These are phyloP conservation scores for Tilletiaria anomala DNA, from an alignment of 1,284 basidiomycete genomes.

Conservation along the genomic window DNA sequence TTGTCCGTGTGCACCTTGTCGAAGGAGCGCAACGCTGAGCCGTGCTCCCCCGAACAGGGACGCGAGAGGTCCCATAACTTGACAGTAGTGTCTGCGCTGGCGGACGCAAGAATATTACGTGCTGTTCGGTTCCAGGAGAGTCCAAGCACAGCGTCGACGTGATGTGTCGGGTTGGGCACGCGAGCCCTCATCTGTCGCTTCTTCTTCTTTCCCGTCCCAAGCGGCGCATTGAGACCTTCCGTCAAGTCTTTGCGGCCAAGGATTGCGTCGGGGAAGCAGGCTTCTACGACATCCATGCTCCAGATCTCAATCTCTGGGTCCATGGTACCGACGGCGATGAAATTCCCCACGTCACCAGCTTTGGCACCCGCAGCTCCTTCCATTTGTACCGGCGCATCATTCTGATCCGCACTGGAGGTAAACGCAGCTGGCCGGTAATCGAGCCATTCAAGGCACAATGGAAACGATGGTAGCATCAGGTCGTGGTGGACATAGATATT, in stretches of 20 bases:
- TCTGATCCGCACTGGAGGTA: conserved; percentile 13
- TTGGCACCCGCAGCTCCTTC: not conserved
- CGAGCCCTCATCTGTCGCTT: conserved; percentile 71
- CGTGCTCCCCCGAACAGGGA: conserved; percentile 44
- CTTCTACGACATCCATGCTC: conserved; percentile 84
- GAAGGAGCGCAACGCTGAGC: conserved; percentile 64
- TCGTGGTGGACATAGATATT: conserved; percentile 96
- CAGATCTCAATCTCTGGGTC: conserved; percentile 98
- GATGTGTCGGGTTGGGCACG: conserved; percentile 54
- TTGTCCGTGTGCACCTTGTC: conserved; percentile 72
- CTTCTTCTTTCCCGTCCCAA: conserved; percentile 44
- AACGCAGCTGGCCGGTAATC: conserved; percentile 63
- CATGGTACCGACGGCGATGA: conserved; percentile 88
- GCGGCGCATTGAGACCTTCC: conserved; percentile 15
- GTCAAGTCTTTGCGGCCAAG: conserved; percentile 59
- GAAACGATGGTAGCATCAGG: conserved; percentile 91
- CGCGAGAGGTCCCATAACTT: conserved; percentile 92
- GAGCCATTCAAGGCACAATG: conserved; percentile 97
- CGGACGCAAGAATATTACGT: conserved; percentile 77
- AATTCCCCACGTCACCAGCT: conserved; percentile 55
- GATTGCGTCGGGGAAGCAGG: conserved; percentile 82
- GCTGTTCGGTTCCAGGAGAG: conserved; percentile 84
- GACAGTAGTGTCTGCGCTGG: conserved; percentile 84
- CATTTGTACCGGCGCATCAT: conserved; percentile 12
- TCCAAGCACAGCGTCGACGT: conserved; percentile 82